These are phyloP conservation scores for Bonia amplexicaulis DNA, from an alignment of 176 grass and related monocot species.

Conservation along the genomic window DNA sequence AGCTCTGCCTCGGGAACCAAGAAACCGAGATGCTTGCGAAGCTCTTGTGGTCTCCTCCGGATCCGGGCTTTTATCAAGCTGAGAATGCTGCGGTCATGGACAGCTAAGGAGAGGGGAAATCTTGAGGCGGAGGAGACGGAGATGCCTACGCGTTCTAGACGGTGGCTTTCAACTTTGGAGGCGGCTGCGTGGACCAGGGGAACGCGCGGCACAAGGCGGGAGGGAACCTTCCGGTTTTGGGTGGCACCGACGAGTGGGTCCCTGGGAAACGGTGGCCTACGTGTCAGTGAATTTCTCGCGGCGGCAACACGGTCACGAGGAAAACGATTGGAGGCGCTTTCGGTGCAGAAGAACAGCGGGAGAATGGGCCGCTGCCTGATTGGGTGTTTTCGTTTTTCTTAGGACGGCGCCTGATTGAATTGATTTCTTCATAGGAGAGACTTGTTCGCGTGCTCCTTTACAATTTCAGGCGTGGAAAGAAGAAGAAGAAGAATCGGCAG, in stretches of 20 bases:
- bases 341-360: too few relatives aligned
- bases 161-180: not conserved
- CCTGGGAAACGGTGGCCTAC: rapidly evolving
- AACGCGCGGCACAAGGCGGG: not conserved
- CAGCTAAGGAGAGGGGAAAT: not conserved
- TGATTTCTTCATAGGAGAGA: too few relatives aligned
- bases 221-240: not conserved
- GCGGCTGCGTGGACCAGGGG: not conserved
- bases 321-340: not conserved
- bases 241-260: constrained; percentile 5
- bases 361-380: too few relatives aligned
- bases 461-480: too few relatives aligned
- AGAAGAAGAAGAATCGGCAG: too few relatives aligned
- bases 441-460: too few relatives aligned
- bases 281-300: not conserved
- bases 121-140: not conserved
- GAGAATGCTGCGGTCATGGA: not conserved
- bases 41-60: not conserved
- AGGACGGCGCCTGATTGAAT: too few relatives aligned
- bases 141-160: constrained; percentile 8
- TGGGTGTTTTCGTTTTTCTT: too few relatives aligned
- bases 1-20: not conserved
- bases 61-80: not conserved
- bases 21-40: not conserved
- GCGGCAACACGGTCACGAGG: rapidly evolving